Evolutionary conservation across 345 rosid genomes (phyloP).

Genomic region (Crucihimalaya himalaica): DNA sequence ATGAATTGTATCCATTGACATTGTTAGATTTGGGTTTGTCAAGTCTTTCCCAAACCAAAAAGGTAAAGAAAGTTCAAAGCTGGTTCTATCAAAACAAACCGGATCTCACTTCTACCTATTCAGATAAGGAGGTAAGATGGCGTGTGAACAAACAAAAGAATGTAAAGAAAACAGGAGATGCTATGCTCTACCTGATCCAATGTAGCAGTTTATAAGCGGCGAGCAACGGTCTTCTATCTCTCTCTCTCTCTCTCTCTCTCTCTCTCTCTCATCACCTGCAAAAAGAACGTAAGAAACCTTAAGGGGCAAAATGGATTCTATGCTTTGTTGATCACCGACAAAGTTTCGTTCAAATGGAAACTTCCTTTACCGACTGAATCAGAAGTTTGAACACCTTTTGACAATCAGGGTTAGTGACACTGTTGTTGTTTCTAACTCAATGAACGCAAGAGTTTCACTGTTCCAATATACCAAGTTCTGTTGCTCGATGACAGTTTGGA

Average conservation of each 20-base stretch:
- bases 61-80: conserved; percentile 7
- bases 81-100: conserved; percentile 4
- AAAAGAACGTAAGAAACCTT: neutral
- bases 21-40: neutral
- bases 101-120: conserved; percentile 27
- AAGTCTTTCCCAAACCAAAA: conserved; percentile 8
- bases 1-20: neutral
- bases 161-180: neutral
- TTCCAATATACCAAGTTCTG: neutral
- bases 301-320: neutral
- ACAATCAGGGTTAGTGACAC: neutral
- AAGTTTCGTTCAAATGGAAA: conserved; percentile 12
- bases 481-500: neutral
- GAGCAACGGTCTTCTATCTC: neutral
- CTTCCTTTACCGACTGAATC: neutral
- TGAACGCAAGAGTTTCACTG: neutral
- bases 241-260: conserved; percentile 8
- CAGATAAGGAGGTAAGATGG: conserved; percentile 26
- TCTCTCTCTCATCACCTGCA: neutral
- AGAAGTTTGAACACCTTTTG: neutral
- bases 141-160: neutral
- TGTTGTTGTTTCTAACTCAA: neutral
- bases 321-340: conserved; percentile 21
- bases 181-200: neutral
- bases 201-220: neutral